Evolutionary conservation across 169 alveolate species (phyloP).

Genomic region (Plasmodium coatneyi): DNA sequence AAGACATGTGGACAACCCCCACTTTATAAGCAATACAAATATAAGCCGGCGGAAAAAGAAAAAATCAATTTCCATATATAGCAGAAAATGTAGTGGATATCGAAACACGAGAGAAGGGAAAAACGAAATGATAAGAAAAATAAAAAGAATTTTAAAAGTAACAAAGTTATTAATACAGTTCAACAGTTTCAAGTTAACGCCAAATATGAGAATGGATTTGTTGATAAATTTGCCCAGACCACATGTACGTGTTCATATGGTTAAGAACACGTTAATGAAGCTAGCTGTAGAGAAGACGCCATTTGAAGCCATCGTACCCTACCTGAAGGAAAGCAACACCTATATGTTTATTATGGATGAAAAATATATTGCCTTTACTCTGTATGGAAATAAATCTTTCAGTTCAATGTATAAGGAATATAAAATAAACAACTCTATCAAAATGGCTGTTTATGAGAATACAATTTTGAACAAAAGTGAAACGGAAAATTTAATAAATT

Average conservation of each 20-base stretch:
- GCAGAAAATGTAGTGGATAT: constrained; percentile 67
- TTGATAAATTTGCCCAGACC: constrained; percentile 74
- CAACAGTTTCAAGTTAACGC: constrained; percentile 69
- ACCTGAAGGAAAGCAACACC: constrained; percentile 56
- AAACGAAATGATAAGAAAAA: constrained; percentile 56
- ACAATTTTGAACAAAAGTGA: constrained; percentile 48
- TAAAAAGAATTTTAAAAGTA: constrained; percentile 72
- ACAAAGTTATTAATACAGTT: constrained; percentile 64
- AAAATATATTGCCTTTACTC: constrained; percentile 58
- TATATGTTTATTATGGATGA: constrained; percentile 70
- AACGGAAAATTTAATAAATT: constrained; percentile 63
- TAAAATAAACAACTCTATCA: constrained; percentile 42
- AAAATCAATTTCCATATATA: constrained; percentile 1
- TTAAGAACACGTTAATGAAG: constrained; percentile 64
- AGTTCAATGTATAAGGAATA: constrained; percentile 57
- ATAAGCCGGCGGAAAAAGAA: not conserved
- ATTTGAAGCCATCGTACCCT: constrained; percentile 69
- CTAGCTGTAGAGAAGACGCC: constrained; percentile 54
- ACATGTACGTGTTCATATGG: constrained; percentile 77
- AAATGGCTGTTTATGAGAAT: constrained; percentile 50
- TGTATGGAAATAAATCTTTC: constrained; percentile 44
- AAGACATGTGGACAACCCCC: not conserved
- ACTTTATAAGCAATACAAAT: not conserved
- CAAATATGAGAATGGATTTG: constrained; percentile 69
- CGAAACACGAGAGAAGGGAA: constrained; percentile 75